Base-by-base conservation (phyloP, 108 stramenopile genomes). In the Cyclotella cryptica region DNA sequence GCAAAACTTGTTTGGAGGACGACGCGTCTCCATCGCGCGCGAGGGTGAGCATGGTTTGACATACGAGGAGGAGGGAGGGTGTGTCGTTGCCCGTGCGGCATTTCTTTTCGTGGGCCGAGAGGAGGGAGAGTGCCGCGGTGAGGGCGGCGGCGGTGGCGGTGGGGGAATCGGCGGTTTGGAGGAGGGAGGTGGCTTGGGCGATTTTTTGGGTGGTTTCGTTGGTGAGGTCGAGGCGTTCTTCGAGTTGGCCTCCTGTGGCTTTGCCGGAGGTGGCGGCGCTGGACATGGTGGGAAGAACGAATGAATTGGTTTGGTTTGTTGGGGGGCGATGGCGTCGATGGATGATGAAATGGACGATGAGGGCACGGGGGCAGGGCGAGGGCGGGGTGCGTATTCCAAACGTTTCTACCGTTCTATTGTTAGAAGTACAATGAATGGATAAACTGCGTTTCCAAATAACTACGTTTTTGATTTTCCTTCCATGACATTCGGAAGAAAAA, bases 1-100 rank as follows among this genome's bases (percentile, higher is more conserved):
- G 28, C 58, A 94, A 64, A 2, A 76, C 66, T 55, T 91, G 91
- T 39, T 80, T 46, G 57, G 92, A 89, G 28, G 7, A 3, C 9
- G 29, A 24, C 3, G 5, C 13, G 13, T 81, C 77, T 17, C 71
- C 85, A 22, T 90, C 85, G 29, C 78, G 61, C 62, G 93, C 94
- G 13, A 90, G 76, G 17, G 90, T 53, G 13, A 96, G 51, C 42
- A 80, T 77, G 11, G 89, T 83, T 62, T 91, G 83, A 54, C 92
- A 93, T n/a, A 94, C 92, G 40, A 78, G 68, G 19, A 89, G 78
- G 47, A 96, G 74, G 74, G 89, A 92, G 51, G 89, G 67, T 15
- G 81, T 83, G 74, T 96, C 95, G 75, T 96, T 96, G 11, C 93
- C 93, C 15, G 88, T 85, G 18, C 95, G 90, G 74, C 93, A 93